Base-by-base conservation (phyloP, 495 filamentous ascomycete genomes). In the Aeminium ludgeri region DNA sequence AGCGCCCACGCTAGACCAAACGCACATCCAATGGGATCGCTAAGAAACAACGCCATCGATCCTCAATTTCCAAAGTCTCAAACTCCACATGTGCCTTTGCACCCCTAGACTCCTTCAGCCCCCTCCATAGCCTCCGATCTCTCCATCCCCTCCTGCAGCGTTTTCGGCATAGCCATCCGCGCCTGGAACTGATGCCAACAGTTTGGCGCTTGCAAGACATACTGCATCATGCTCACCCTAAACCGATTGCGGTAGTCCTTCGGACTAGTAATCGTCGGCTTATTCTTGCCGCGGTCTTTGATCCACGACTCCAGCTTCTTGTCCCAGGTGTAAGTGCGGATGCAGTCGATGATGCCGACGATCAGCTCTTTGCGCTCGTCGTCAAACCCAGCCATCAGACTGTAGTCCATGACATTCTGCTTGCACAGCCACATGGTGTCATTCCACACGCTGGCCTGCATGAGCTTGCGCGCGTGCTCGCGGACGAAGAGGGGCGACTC, bases 281-380 rank as follows among this genome's bases (percentile, higher is more conserved):
- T 68, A 51, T 94, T 94, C 55, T 86, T 78, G 36, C 86, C 86
- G 27, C 86, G 76, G 52, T 91, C 82, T 60, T 99, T 99, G 64
- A 96, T 94, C 89, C 89, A 99, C 20, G 78, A 86, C 61, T 99
- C 89, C 8, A 99, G 70, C 52, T 91, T 94, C 66, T 99, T 99
- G 61, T 99, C 89, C 89, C 91, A 99, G 10, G 89, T 99, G 55
- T 94, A 99, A 0, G 89, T 99, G 30, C 89, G 76, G 48, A 99
- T 96, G 57, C 86, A 95, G 54, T 99, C 89, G 50, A 99, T 96
- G 50, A 99, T 94, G 2, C 89, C 89, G 12, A 99, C 86, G 5
- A 94, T 79, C 28, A 99, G 69, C 63, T 99, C 89, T 45, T 82
- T 82, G 31, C 76, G 68, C 30, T 66, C 66, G 52, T 97, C 91